Evolutionary conservation across 768 basidiomycete species (phyloP).

Genomic region (Rhodosporidiobolus odoratus): DNA sequence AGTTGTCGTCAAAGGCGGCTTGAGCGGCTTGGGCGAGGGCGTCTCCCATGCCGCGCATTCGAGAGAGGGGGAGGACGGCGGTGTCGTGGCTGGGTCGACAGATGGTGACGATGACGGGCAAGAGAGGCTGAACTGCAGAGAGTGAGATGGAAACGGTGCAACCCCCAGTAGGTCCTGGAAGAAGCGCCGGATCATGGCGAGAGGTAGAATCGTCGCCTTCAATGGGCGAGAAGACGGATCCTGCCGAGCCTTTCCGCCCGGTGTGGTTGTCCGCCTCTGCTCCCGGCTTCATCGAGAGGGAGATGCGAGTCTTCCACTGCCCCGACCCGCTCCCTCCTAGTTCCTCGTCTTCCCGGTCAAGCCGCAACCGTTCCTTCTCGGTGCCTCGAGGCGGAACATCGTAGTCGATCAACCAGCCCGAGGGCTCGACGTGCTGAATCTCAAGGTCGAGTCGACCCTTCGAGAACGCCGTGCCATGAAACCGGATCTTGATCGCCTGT

Average conservation of each 20-base stretch:
- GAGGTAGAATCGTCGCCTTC: background rate
- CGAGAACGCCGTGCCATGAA: conserved; percentile 19
- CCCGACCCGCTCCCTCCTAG: conserved; percentile 7
- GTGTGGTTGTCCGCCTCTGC: no score
- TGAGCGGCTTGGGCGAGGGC: conserved; percentile 22
- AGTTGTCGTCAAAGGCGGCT: conserved; percentile 24
- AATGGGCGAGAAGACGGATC: conserved; percentile 13
- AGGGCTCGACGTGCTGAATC: conserved; percentile 16
- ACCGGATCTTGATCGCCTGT: conserved; percentile 8
- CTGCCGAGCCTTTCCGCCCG: no score
- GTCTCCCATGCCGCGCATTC: conserved; percentile 4
- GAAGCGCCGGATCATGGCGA: no score
- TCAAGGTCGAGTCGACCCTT: conserved; percentile 20
- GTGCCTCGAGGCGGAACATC: background rate
- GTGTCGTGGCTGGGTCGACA: conserved; percentile 4
- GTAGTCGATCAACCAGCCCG: conserved; percentile 20
- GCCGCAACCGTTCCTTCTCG: background rate
- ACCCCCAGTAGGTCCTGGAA: conserved; percentile 22
- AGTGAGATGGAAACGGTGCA: conserved; percentile 25
- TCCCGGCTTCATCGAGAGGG: background rate
- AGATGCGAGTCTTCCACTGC: background rate
- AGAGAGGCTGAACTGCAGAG: background rate
- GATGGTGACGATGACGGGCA: conserved; percentile 15
- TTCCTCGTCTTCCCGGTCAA: conserved; percentile 6
- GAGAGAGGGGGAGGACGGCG: background rate